phyloP scores from a whole-genome alignment of 108 stramenopile genomes.

The Skeletonema grethae region DNA sequence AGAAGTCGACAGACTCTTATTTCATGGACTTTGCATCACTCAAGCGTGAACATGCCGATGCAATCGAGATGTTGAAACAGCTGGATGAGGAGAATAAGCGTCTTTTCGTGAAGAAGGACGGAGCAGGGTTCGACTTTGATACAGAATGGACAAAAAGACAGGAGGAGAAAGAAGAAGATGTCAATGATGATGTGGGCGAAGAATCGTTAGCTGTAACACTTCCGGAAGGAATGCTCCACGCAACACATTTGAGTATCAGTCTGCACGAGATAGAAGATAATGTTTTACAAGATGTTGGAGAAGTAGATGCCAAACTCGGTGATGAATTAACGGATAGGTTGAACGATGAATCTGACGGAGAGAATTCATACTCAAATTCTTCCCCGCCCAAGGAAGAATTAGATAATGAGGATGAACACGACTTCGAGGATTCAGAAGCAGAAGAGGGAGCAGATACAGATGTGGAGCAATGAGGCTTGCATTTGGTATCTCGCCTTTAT shows the following conservation, averaged over 20 bases:
- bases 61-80: slow-evolving; percentile 41
- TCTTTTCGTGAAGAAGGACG: background rate
- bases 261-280: background rate
- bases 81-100: slow-evolving; percentile 19
- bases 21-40: slow-evolving; percentile 40
- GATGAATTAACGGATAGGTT: background rate
- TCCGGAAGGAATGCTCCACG: slow-evolving; percentile 3
- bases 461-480: too few relatives aligned
- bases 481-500: too few relatives aligned
- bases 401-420: too few relatives aligned
- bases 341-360: too few relatives aligned
- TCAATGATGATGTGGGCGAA: background rate
- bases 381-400: too few relatives aligned
- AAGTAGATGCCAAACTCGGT: background rate
- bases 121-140: background rate
- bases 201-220: background rate
- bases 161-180: background rate
- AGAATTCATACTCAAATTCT: too few relatives aligned
- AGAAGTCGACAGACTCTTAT: slow-evolving; percentile 3
- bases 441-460: too few relatives aligned
- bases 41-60: slow-evolving; percentile 45
- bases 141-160: background rate
- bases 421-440: too few relatives aligned
- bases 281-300: background rate
- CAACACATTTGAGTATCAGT: slow-evolving; percentile 11